Evolutionary conservation across 306 rosid genomes (phyloP), one percentile per base, ranked within the genome.

Genomic region (Citrullus mucosospermus): DNA sequence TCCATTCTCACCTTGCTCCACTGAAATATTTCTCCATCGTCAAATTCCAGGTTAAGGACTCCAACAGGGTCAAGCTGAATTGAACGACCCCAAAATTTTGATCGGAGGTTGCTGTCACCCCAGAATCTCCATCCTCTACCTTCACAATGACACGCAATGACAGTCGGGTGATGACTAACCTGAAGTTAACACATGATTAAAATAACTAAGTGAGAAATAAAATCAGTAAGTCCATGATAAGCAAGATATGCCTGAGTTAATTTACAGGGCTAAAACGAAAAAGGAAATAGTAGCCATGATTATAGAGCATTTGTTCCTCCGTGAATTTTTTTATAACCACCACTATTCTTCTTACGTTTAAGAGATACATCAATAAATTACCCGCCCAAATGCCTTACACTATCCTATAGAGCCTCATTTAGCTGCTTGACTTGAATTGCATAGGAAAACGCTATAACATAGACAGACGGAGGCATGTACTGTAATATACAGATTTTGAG

Each of bases 141-240:
- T 86, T 92, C 91, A 90, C 99, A 91, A 83, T 95, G 99, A 87
- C 97, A 95, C 53, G 99, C 99, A 80, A 95, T 89, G 55, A 95
- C 89, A 8, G 99, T 95, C 39, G 99, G 99, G 80, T 95, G 97
- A 88, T 95, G 99, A 88, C 99, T 87, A 71, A 95, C 99, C 99
- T 95, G 95, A 88, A 74, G 44, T 77, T 22, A 75, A 63, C 60
- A 59, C 25, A 66, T 83, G 70, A 34, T 32, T 60, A 18, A 61
- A 38, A 34, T 41, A 61, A 82, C n/a, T 17, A 68, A n/a, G 11
- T 57, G 61, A 57, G 11, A 18, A 20, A 25, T 59, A 22, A 59
- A 39, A 68, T 69, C 50, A 16, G 55, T 12, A 3, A 67, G 74
- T 39, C 11, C 17, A 38, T 68, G 28, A 3, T 44, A 43, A 8